These are phyloP conservation scores for Rostrohypoxylon terebratum DNA, from an alignment of 495 filamentous ascomycete genomes.

Conservation along the genomic window DNA sequence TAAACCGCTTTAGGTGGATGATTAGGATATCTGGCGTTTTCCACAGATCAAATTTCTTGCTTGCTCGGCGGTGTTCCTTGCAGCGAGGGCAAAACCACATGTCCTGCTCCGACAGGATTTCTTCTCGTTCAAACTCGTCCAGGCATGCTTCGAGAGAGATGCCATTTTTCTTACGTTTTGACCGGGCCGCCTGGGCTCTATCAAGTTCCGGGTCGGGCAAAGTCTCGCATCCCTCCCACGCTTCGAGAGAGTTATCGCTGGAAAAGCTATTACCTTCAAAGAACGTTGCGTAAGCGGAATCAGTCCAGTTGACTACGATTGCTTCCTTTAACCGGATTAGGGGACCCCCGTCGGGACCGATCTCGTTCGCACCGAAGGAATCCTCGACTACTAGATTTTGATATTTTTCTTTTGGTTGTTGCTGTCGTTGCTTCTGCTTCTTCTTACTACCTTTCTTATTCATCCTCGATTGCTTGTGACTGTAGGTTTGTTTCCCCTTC, in stretches of 20 bases:
- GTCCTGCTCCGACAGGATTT: conserved; percentile 92
- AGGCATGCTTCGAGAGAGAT: conserved; percentile 91
- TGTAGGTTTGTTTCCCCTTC: conserved; percentile 49
- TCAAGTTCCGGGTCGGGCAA: conserved; percentile 76
- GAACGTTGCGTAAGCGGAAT: conserved; percentile 75
- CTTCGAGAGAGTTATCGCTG: conserved; percentile 53
- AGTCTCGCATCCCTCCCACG: conserved; percentile 62
- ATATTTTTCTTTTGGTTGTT: conserved; percentile 41
- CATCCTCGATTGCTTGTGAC: conserved; percentile 50
- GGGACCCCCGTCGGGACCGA: conserved; percentile 62
- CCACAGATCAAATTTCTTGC: conserved; percentile 97
- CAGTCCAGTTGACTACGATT: conserved; percentile 85
- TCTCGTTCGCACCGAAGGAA: conserved; percentile 33
- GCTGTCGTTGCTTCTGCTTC: conserved; percentile 48
- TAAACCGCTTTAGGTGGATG: conserved; percentile 95
- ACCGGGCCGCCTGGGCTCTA: conserved; percentile 67
- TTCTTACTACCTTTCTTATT: conserved; percentile 35
- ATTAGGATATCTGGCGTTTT: conserved; percentile 94
- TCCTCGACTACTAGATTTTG: conserved; percentile 30
- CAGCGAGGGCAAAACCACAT: conserved; percentile 97
- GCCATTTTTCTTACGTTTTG: conserved; percentile 73
- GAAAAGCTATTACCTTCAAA: conserved; percentile 52
- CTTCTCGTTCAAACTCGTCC: conserved; percentile 91
- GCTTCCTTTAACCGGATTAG: conserved; percentile 82
- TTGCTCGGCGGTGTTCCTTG: conserved; percentile 90